Base-by-base conservation (phyloP, 495 filamentous ascomycete species). In the Penicillium taxi region DNA sequence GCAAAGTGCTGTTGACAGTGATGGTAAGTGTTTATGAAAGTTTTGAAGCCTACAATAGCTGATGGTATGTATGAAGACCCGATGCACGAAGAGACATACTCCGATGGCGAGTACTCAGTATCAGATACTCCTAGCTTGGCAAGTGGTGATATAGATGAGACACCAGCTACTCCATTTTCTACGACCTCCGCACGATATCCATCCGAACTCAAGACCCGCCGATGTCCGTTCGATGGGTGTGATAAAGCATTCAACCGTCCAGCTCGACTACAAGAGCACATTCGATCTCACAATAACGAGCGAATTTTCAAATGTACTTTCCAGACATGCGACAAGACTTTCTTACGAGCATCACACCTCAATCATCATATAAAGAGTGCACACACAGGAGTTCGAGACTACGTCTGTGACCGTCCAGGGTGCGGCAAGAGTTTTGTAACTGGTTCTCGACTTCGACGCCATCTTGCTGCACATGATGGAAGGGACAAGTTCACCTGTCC, bases 211-310 rank as follows among this genome's bases (percentile, higher is more conserved):
- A 91, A 90, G 62, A 85, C 73, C 14, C 77, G 81, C 47, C 59
- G 55, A 26, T 95, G 88, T 59, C 71, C 75, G 3, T 75, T 74
- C 45, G 69, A 77, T 12, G 75, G 71, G 24, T 95, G 88, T 53
- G 53, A 59, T 16, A 89, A 87, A 59, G 75, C 79, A n/a, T 95
- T 88, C 74, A 90, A 91, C 56, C 78, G 88, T 1, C 86, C 84
- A 2, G 78, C 75, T n/a, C 75, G 83, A 22, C 72, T 95, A 2
- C 67, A 77, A n/a, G 74, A 82, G 28, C 88, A 95, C 50, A 50
- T 86, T 2, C 68, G 83, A 27, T 82, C 81, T 2, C 88, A 95
- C 55, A 86, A 76, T 26, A 82, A 84, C 44, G 84, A 88, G 46
- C 74, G 87, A 6, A 69, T 82, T 5, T 86, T 77, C 53, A 56